Percentiles rank a stretch among this genome's conserved stretches.
These are phyloP conservation scores for Phytophthora sojae DNA, from an alignment of 352 stramenopile species.

Conservation along the genomic window DNA sequence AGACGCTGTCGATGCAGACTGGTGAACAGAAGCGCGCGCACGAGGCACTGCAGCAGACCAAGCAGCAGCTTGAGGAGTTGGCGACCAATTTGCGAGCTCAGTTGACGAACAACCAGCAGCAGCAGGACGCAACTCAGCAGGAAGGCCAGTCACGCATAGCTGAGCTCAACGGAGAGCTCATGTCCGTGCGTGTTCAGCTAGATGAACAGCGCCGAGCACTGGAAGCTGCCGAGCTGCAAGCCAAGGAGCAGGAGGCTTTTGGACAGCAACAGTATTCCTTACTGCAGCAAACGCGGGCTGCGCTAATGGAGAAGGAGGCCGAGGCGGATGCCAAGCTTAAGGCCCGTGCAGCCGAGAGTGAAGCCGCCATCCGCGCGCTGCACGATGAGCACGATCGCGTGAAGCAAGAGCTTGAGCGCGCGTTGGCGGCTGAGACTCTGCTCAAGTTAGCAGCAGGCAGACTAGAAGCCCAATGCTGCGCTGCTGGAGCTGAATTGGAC, in stretches of 20 bases:
- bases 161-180: slow-evolving; percentile 74
- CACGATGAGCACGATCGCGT: slow-evolving; percentile 55
- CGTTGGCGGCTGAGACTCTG: slow-evolving; percentile 32
- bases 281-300: slow-evolving; percentile 55
- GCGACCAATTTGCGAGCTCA: slow-evolving; percentile 61
- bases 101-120: slow-evolving; percentile 63
- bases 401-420: slow-evolving; percentile 51
- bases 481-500: slow-evolving; percentile 50
- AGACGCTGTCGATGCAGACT: slow-evolving; percentile 63
- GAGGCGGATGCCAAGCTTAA: slow-evolving; percentile 51
- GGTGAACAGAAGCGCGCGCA: slow-evolving; percentile 66
- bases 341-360: slow-evolving; percentile 44
- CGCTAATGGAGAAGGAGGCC: slow-evolving; percentile 59
- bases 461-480: slow-evolving; percentile 46
- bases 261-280: slow-evolving; percentile 59
- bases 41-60: slow-evolving; percentile 66
- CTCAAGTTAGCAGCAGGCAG: slow-evolving; percentile 42
- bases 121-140: slow-evolving; percentile 64
- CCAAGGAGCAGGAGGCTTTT: slow-evolving; percentile 70
- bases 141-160: slow-evolving; percentile 68
- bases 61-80: slow-evolving; percentile 74
- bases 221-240: slow-evolving; percentile 70
- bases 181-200: slow-evolving; percentile 78
- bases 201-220: slow-evolving; percentile 76
- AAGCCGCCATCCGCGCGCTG: slow-evolving; percentile 37